phyloP scores from a whole-genome alignment of 2,329 filamentous ascomycete genomes.

The Dactylellina haptotyla region DNA sequence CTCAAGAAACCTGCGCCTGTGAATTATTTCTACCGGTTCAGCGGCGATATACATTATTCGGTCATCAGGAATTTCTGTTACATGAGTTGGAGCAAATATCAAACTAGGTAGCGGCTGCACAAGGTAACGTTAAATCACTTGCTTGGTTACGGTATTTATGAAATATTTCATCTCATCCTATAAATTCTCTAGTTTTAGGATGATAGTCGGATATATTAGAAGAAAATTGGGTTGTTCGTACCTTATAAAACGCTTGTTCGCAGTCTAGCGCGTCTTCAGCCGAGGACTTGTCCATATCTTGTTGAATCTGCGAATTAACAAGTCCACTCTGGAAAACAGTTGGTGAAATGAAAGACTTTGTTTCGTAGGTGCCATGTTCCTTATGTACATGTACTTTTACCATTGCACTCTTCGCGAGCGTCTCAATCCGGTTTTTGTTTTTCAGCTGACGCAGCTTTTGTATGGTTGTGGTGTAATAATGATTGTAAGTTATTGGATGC shows the following conservation, averaged over 20 bases:
- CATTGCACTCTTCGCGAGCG: background rate
- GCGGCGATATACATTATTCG: conserved; percentile 1
- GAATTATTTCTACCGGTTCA: background rate
- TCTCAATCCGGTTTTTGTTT: conserved; percentile 1
- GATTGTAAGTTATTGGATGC: conserved; percentile 17
- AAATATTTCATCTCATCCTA: conserved; percentile 16
- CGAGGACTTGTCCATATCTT: conserved; percentile 13
- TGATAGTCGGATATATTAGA: background rate
- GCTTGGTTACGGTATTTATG: background rate
- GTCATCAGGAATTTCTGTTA: conserved; percentile 6
- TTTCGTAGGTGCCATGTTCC: background rate
- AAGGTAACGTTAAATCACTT: background rate
- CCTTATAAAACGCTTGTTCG: conserved; percentile 6
- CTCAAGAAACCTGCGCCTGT: background rate
- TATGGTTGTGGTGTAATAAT: conserved; percentile 18
- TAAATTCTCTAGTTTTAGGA: background rate
- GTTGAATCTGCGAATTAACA: background rate
- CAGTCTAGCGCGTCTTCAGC: background rate
- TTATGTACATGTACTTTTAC: background rate
- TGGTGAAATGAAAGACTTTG: conserved; percentile 3
- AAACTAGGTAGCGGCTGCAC: background rate
- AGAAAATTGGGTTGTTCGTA: background rate
- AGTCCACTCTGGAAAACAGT: background rate
- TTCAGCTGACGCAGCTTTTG: conserved; percentile 10
- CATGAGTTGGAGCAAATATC: background rate